Evolutionary conservation across 139 green algal genomes (phyloP).

Genomic region (Chlamydomonas incerta): DNA sequence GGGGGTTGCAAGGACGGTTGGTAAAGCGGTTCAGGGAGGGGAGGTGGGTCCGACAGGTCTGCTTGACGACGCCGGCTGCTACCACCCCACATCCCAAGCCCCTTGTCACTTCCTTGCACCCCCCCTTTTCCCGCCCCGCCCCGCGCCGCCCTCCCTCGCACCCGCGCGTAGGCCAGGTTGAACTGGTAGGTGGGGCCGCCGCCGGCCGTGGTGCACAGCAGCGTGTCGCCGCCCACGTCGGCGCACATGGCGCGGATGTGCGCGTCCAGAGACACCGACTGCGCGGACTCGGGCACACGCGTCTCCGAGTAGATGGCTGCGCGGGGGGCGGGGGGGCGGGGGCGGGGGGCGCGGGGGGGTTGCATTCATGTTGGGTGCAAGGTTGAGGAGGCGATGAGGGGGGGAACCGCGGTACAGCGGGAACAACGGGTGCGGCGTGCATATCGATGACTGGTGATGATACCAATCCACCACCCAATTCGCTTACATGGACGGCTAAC

Average conservation of each 20-base stretch:
- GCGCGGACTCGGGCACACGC: slow-evolving; percentile 18
- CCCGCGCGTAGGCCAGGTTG: slow-evolving; percentile 26
- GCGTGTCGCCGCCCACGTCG: slow-evolving; percentile 11
- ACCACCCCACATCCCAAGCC: no score
- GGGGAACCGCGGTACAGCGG: no score
- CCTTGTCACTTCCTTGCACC: neutral
- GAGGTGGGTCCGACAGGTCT: no score
- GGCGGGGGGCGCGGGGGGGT: neutral
- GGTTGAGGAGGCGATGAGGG: no score
- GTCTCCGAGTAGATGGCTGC: slow-evolving; percentile 37
- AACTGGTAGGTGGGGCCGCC: slow-evolving; percentile 26
- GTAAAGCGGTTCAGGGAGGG: no score
- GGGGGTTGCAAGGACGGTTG: no score
- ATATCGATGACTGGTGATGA: no score
- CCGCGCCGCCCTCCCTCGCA: neutral
- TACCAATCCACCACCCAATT: neutral
- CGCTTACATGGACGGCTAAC: no score
- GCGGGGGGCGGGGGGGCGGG: neutral
- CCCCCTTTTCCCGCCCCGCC: neutral
- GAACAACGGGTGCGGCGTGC: no score
- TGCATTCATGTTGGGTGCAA: no score
- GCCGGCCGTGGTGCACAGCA: slow-evolving; percentile 31
- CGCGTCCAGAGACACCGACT: slow-evolving; percentile 11
- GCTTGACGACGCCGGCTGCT: no score
- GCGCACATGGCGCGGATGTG: slow-evolving; percentile 11